phyloP scores from a whole-genome alignment of 805 yeast species.

The Lipomyces yamadae region DNA sequence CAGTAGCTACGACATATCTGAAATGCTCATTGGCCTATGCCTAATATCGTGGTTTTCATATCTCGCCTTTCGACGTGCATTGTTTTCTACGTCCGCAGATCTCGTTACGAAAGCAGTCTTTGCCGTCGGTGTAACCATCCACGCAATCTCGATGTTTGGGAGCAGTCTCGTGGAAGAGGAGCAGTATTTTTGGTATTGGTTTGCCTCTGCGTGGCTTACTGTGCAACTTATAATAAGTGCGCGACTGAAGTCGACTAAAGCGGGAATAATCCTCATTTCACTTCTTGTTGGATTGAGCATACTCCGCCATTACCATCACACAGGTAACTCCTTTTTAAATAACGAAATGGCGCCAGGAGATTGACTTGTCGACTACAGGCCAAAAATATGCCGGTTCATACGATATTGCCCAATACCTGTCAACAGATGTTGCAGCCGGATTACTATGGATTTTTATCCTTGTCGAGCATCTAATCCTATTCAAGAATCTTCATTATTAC shows the following conservation, averaged over 20 bases:
- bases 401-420: slow-evolving; percentile 55
- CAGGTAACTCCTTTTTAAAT: slow-evolving; percentile 41
- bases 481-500: slow-evolving; percentile 41
- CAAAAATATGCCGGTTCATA: slow-evolving; percentile 69
- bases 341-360: background rate
- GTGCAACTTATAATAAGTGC: slow-evolving; percentile 16
- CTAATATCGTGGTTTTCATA: slow-evolving; percentile 41
- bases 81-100: slow-evolving; percentile 5
- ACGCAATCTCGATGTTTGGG: slow-evolving; percentile 70
- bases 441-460: slow-evolving; percentile 57
- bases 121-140: slow-evolving; percentile 45
- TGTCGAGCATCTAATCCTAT: slow-evolving; percentile 48
- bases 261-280: slow-evolving; percentile 36
- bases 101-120: slow-evolving; percentile 27
- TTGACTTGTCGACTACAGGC: slow-evolving; percentile 7
- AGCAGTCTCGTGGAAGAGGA: slow-evolving; percentile 95
- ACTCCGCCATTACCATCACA: slow-evolving; percentile 81
- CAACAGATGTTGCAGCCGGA: slow-evolving; percentile 25
- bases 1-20: slow-evolving; percentile 68
- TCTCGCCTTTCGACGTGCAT: slow-evolving; percentile 15
- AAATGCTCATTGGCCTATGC: slow-evolving; percentile 54
- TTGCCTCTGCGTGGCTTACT: slow-evolving; percentile 48
- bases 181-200: slow-evolving; percentile 95
- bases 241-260: slow-evolving; percentile 1
- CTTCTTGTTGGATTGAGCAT: slow-evolving; percentile 54